Conservation (phyloP, 1,284 basidiomycete species). For the Pseudozyma sp. region DNA sequence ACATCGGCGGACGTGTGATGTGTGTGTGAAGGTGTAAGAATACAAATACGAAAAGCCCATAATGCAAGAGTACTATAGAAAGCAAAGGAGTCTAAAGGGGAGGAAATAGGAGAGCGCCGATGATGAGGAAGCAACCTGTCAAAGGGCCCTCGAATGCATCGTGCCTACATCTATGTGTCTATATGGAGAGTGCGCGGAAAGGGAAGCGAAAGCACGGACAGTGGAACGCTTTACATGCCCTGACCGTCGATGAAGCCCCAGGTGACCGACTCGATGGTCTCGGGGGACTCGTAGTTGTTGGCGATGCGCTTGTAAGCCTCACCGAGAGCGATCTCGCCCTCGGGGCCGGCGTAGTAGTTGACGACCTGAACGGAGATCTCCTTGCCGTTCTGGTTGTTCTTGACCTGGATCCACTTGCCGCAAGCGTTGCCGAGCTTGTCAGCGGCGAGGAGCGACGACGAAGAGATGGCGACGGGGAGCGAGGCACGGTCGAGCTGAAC, state of each 20-base stretch:
- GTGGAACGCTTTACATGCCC: conserved; percentile 34
- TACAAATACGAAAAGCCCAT: conserved; percentile 43
- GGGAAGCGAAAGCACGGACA: neutral
- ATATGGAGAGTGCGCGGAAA: neutral
- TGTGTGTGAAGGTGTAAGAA: conserved; percentile 10
- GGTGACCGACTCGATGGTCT: conserved; percentile 50
- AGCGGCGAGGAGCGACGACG: conserved; percentile 37
- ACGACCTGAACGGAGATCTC: conserved; percentile 50
- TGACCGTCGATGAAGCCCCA: conserved; percentile 59
- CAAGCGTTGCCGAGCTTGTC: conserved; percentile 47
- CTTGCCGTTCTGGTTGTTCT: conserved; percentile 60
- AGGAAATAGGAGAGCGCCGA: conserved; percentile 15
- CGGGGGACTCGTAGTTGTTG: conserved; percentile 40
- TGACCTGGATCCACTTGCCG: conserved; percentile 58
- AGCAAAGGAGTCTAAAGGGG: conserved; percentile 5
- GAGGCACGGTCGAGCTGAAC: conserved; percentile 23
- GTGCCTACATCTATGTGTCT: conserved; percentile 29
- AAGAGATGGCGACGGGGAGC: conserved; percentile 52
- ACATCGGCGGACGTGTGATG: conserved; percentile 50
- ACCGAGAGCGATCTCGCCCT: conserved; percentile 43
- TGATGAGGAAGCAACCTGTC: neutral
- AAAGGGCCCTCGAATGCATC: conserved; percentile 8
- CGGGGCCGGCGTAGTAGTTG: conserved; percentile 41
- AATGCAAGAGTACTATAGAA: conserved; percentile 26
- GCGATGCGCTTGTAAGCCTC: conserved; percentile 51